phyloP scores from a whole-genome alignment of 768 basidiomycete species.

The Gymnopilus dilepis region DNA sequence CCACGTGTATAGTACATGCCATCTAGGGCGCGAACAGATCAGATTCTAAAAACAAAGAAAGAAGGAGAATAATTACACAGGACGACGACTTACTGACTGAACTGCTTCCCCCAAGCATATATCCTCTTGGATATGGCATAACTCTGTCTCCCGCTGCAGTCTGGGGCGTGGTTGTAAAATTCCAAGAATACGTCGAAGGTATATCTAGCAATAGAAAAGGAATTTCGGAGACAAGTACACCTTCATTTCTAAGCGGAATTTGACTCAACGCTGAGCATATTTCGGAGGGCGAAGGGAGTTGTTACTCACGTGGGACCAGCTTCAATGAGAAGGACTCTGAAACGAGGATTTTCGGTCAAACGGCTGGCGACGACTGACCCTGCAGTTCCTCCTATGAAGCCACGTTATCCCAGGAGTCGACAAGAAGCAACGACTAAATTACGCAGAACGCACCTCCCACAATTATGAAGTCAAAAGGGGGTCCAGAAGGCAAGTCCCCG shows the following conservation, averaged over 20 bases:
- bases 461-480: constrained; percentile 10
- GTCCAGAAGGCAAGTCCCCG: not conserved
- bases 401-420: not conserved
- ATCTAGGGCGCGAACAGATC: not conserved
- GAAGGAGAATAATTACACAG: no score
- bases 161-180: constrained; percentile 10
- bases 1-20: constrained; percentile 7
- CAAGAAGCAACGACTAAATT: no score
- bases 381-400: constrained; percentile 46
- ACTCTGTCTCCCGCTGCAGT: not conserved
- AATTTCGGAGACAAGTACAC: not conserved
- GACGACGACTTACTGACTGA: constrained; percentile 7
- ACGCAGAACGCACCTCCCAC: constrained; percentile 2
- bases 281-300: not conserved
- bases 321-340: constrained; percentile 57
- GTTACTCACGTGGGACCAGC: constrained; percentile 39
- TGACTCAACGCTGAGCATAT: no score
- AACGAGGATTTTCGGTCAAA: constrained; percentile 51
- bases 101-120: constrained; percentile 14
- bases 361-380: constrained; percentile 61
- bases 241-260: not conserved
- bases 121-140: constrained; percentile 7
- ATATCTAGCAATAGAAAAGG: not conserved
- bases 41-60: no score
- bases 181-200: constrained; percentile 9